Evolutionary conservation across 768 basidiomycete genomes (phyloP).

Genomic region (Trametes gibbosa): DNA sequence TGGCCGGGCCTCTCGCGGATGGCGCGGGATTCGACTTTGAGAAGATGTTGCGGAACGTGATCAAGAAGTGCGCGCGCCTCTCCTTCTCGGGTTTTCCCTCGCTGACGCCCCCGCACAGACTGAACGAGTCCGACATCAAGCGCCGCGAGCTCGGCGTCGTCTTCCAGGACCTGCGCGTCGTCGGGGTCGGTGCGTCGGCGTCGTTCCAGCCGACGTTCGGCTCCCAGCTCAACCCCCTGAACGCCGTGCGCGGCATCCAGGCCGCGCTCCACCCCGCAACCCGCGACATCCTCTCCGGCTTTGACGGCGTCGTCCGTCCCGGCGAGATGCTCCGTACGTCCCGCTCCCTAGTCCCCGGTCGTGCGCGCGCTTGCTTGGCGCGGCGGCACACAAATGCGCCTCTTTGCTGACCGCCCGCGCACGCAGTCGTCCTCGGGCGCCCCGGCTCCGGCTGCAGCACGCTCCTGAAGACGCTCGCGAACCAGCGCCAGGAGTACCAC

Average conservation of each 20-base stretch:
- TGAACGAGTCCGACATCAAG: conserved; percentile 47
- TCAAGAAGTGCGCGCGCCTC: conserved; percentile 21
- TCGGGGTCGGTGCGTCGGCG: conserved; percentile 55
- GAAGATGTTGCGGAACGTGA: conserved; percentile 25
- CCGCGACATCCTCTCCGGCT: conserved; percentile 50
- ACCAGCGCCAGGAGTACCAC: conserved; percentile 68
- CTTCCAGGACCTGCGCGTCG: conserved; percentile 57
- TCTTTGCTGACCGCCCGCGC: too few relatives aligned
- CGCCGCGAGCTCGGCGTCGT: conserved; percentile 57
- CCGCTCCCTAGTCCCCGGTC: too few relatives aligned
- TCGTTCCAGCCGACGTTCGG: conserved; percentile 58
- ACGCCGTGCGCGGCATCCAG: conserved; percentile 43
- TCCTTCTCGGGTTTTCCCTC: not conserved
- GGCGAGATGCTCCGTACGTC: conserved; percentile 70
- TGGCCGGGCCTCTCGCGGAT: conserved; percentile 14
- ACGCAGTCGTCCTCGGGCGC: conserved; percentile 75
- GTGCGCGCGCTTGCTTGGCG: too few relatives aligned
- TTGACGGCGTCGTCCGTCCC: conserved; percentile 55
- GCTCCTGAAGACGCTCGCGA: conserved; percentile 77
- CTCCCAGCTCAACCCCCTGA: conserved; percentile 55
- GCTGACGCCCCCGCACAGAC: conserved; percentile 31
- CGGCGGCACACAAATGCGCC: not conserved
- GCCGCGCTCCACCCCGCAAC: conserved; percentile 57
- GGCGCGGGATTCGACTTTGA: conserved; percentile 31
- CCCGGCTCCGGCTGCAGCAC: conserved; percentile 87